These are phyloP conservation scores for Cenchrus purpureus DNA, from an alignment of 176 grass and related monocot genomes.

Conservation along the genomic window DNA sequence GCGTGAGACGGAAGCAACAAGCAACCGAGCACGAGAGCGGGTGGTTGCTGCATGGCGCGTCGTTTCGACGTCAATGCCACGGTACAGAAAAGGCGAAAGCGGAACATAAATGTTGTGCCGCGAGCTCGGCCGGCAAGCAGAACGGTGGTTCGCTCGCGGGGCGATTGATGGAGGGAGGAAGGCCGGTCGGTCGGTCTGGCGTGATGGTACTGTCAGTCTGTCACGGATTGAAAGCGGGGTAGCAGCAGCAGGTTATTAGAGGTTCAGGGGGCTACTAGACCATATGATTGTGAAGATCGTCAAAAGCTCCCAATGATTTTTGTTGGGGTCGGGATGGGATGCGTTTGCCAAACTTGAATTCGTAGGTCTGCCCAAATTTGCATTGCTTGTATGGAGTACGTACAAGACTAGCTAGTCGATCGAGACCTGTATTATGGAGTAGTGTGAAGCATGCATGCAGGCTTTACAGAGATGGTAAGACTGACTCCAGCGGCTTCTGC, in stretches of 20 bases:
- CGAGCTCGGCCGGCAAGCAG: slow-evolving; percentile 14
- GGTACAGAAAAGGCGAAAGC: slow-evolving; percentile 35
- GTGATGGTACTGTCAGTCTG: not conserved
- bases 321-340: slow-evolving; percentile 14
- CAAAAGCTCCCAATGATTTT: slow-evolving; percentile 6
- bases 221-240: not conserved
- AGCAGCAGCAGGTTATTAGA: not conserved
- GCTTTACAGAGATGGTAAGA: no score
- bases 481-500: no score
- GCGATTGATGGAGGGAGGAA: not conserved
- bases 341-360: slow-evolving; percentile 17
- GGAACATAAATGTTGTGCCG: slow-evolving; percentile 39
- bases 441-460: no score
- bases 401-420: not conserved
- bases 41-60: not conserved
- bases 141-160: slow-evolving; percentile 47
- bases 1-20: slow-evolving; percentile 48
- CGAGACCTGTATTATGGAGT: no score
- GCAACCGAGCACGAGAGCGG: slow-evolving; percentile 16
- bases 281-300: not conserved
- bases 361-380: slow-evolving; percentile 12
- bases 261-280: not conserved
- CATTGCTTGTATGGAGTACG: not conserved
- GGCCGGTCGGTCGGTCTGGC: not conserved
- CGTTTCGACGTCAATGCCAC: slow-evolving; percentile 30